These are phyloP conservation scores for Eutypella sp. DNA, from an alignment of 2,329 filamentous ascomycete species.

Conservation along the genomic window DNA sequence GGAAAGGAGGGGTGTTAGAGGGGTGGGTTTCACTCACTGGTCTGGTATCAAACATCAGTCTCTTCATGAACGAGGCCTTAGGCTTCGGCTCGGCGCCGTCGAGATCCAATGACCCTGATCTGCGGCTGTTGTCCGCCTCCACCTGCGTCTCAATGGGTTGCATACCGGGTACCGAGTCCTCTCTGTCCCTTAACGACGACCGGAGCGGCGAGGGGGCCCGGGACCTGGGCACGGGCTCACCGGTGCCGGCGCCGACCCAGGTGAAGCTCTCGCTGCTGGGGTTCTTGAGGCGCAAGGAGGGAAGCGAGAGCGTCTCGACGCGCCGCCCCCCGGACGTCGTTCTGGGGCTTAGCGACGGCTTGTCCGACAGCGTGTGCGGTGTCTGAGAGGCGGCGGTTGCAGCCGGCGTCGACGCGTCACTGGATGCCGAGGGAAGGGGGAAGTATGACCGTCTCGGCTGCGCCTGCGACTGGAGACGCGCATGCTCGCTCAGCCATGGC, in stretches of 20 bases:
- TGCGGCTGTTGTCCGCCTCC: not conserved
- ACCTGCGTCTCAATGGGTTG: not conserved
- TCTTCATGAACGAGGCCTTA: constrained; percentile 12
- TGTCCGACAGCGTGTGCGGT: no score
- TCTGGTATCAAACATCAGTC: constrained; percentile 8
- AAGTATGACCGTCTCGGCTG: not conserved
- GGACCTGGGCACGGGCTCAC: not conserved
- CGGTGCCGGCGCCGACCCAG: not conserved
- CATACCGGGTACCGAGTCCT: not conserved
- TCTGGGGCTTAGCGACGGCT: not conserved
- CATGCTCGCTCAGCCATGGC: not conserved
- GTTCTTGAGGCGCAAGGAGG: not conserved
- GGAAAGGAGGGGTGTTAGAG: not conserved
- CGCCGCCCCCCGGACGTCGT: no score
- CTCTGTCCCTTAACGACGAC: no score
- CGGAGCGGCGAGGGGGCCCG: not conserved
- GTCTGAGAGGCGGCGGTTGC: no score
- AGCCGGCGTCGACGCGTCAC: no score
- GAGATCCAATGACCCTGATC: not conserved
- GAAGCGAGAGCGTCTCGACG: no score
- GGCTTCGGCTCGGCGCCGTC: constrained; percentile 3
- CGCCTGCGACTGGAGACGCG: not conserved
- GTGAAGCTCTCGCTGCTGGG: not conserved
- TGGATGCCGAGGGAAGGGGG: no score
- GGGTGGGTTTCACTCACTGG: constrained; percentile 5